Evolutionary conservation across 1,139 yeast species (phyloP).

Genomic region (Hanseniaspora uvarum): DNA sequence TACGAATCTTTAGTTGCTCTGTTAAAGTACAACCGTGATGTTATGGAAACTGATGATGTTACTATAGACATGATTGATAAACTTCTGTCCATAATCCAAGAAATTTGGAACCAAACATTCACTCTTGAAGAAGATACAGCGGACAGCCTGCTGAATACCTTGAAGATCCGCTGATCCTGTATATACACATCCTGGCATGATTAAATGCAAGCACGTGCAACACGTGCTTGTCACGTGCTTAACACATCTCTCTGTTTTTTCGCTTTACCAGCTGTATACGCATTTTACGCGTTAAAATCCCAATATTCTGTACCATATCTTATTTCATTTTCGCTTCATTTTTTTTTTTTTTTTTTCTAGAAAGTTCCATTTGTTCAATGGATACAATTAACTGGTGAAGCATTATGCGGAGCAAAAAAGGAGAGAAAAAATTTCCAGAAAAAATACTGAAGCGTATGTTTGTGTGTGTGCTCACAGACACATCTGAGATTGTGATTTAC

Average conservation of each 20-base stretch:
- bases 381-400: neutral
- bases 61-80: constrained; percentile 48
- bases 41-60: constrained; percentile 46
- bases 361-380: constrained; percentile 11
- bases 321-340: neutral
- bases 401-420: neutral
- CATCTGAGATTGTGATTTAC: too few relatives aligned
- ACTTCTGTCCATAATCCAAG: constrained; percentile 39
- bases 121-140: constrained; percentile 9
- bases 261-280: too few relatives aligned
- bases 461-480: neutral
- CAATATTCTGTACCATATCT: too few relatives aligned
- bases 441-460: neutral
- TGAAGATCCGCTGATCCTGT: constrained; percentile 5
- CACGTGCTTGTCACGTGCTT: neutral
- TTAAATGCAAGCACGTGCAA: neutral
- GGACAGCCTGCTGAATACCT: constrained; percentile 7
- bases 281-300: neutral
- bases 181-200: neutral
- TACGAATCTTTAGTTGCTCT: constrained; percentile 36
- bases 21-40: constrained; percentile 37
- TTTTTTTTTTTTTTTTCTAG: constrained; percentile 14
- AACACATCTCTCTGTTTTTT: neutral
- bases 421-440: constrained; percentile 6
- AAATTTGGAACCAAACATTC: constrained; percentile 29